phyloP scores from a whole-genome alignment of 345 rosid species.

The Carallia brachiata region DNA sequence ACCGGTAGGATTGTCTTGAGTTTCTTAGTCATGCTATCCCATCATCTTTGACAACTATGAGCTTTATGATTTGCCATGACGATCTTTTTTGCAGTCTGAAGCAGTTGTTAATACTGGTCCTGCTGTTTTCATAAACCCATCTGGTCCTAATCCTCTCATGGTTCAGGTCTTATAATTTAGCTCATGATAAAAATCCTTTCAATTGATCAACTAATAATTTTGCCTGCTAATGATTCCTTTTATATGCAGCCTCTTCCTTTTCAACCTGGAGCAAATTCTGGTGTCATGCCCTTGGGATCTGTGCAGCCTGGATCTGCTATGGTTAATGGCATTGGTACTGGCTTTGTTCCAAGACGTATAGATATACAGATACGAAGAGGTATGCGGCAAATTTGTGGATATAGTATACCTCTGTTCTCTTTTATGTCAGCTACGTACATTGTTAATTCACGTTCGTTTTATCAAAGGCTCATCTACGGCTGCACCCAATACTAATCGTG shows the following conservation, averaged over 20 bases:
- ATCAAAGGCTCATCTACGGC: constrained; percentile 44
- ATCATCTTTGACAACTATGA: neutral
- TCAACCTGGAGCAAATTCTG: constrained; percentile 55
- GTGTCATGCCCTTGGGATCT: constrained; percentile 49
- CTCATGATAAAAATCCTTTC: neutral
- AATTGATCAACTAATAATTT: neutral
- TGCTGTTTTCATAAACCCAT: constrained; percentile 62
- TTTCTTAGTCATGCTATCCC: neutral
- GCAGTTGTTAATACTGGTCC: constrained; percentile 81
- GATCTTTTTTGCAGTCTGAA: constrained; percentile 53
- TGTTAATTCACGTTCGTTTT: neutral
- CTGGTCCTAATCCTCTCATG: constrained; percentile 79
- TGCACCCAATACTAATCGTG: constrained; percentile 34
- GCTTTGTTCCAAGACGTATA: constrained; percentile 67
- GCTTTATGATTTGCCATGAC: constrained; percentile 9
- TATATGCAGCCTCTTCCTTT: constrained; percentile 62
- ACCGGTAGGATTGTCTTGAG: constrained; percentile 41
- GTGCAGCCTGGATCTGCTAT: constrained; percentile 49
- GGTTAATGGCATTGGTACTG: constrained; percentile 45
- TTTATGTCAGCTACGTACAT: neutral
- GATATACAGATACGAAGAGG: constrained; percentile 83
- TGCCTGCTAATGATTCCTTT: constrained; percentile 22
- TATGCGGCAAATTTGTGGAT: constrained; percentile 15
- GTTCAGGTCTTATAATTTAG: constrained; percentile 53
- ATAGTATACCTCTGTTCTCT: neutral